Base-by-base conservation (phyloP, 148 eudicot genomes). In the Agrostemma githago region DNA sequence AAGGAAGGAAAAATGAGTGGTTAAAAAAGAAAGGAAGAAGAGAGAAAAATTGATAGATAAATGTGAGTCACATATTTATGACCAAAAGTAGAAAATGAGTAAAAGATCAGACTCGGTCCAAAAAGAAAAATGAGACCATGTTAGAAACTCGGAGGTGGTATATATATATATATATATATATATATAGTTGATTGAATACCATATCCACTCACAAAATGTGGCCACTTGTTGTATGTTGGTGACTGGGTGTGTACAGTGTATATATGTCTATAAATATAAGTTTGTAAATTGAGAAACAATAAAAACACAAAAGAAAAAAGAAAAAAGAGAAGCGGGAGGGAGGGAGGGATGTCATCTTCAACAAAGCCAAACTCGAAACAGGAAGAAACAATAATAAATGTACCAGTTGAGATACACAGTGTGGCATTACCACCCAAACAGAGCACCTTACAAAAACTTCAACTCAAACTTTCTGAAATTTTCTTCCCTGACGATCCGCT, bases 401-500 rank as follows among this genome's bases (percentile, higher is more conserved):
- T 71, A 66, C 77, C 79, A 5, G 9, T 72, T 66, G 74, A 76
- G 20, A 68, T 76, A 7, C 83, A 80, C 42, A 76, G 74, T 76
- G 83, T 80, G 20, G 38, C 70, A 57, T 80, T 92, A 73, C 98
- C 98, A 53, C 96, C 96, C 0, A 82, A 82, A 15, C 75, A 57
- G 39, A 84, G 84, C 66, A 92, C 94, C 5, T 48, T 88, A 0
- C 81, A 85, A 64, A 95, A 92, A 81, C 88, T 95, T 21, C 74
- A 80, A 37, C 82, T 73, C 51, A 85, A 89, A 71, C 72, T 92
- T 3, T 76, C 84, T 3, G 99, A 95, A 66, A 84, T 95, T 2
- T 90, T 95, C 76, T 95, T 95, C 85, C 99, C 99, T 1, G 99
- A 95, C 73, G 91, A 89, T 16, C 99, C 97, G 38, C 82, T 95